These are phyloP conservation scores for Pelargonium australe DNA, from an alignment of 441 rosid genomes.

Conservation along the genomic window DNA sequence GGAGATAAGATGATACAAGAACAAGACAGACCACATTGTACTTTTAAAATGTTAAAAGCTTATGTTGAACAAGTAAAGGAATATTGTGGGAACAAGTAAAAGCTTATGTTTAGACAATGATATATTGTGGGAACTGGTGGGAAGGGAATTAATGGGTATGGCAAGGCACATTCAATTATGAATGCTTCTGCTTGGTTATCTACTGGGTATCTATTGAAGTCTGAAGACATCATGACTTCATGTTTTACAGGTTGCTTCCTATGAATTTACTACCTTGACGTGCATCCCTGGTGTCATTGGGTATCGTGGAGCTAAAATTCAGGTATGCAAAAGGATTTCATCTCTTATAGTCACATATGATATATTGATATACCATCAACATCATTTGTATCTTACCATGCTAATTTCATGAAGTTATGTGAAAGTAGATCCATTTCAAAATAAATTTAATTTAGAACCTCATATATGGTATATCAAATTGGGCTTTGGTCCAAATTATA, in stretches of 20 bases:
- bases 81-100: neutral
- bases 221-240: slow-evolving; percentile 11
- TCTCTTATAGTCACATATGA: neutral
- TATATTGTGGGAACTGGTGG: neutral
- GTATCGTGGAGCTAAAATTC: slow-evolving; percentile 96
- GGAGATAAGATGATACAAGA: no score
- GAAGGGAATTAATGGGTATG: neutral
- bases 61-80: neutral
- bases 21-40: no score
- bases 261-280: slow-evolving; percentile 93
- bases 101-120: neutral
- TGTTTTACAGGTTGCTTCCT: slow-evolving; percentile 80
- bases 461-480: no score
- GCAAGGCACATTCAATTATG: neutral
- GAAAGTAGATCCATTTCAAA: neutral
- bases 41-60: neutral
- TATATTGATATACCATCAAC: neutral
- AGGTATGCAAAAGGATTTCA: slow-evolving; percentile 35
- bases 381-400: neutral
- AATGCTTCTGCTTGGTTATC: slow-evolving; percentile 7
- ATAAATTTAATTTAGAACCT: no score
- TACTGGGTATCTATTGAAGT: neutral
- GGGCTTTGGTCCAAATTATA: no score
- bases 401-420: neutral
- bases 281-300: slow-evolving; percentile 90